Evolutionary conservation across 2,329 filamentous ascomycete species (phyloP).

Genomic region (Sordariomycetes sp.): DNA sequence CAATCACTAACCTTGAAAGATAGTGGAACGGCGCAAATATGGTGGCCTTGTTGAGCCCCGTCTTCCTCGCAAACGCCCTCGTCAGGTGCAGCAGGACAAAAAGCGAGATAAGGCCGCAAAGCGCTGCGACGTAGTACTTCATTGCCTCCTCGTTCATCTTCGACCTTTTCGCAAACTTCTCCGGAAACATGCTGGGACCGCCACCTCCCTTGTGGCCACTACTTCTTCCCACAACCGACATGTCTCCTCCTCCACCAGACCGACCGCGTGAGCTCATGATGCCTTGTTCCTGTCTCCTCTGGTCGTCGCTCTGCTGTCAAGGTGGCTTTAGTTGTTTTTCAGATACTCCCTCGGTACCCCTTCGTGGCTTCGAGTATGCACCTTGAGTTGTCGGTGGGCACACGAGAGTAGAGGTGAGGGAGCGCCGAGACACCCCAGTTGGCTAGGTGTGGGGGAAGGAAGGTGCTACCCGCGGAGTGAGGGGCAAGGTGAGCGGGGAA

Average conservation of each 20-base stretch:
- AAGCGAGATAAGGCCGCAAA: slow-evolving; percentile 6
- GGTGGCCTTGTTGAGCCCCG: slow-evolving; percentile 42
- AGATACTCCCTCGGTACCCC: not conserved
- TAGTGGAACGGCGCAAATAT: slow-evolving; percentile 16
- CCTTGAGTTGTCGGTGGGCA: no score
- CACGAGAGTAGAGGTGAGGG: no score
- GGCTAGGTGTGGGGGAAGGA: not conserved
- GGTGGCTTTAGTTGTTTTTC: not conserved
- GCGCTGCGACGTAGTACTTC: slow-evolving; percentile 8
- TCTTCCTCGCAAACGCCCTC: slow-evolving; percentile 22
- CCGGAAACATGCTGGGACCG: not conserved
- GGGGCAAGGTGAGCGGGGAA: not conserved
- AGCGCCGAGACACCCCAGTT: no score
- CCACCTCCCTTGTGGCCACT: not conserved
- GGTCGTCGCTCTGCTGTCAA: not conserved
- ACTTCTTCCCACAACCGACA: not conserved
- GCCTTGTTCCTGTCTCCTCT: not conserved
- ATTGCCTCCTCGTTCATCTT: slow-evolving; percentile 7
- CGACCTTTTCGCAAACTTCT: slow-evolving; percentile 7
- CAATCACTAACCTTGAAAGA: not conserved
- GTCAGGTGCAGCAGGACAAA: slow-evolving; percentile 7
- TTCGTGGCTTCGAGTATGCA: no score
- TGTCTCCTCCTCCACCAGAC: not conserved
- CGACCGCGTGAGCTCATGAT: slow-evolving; percentile 10
- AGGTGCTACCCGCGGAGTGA: not conserved